phyloP scores from a whole-genome alignment of 2,329 filamentous ascomycete species.

The Aspergillus sp. region DNA sequence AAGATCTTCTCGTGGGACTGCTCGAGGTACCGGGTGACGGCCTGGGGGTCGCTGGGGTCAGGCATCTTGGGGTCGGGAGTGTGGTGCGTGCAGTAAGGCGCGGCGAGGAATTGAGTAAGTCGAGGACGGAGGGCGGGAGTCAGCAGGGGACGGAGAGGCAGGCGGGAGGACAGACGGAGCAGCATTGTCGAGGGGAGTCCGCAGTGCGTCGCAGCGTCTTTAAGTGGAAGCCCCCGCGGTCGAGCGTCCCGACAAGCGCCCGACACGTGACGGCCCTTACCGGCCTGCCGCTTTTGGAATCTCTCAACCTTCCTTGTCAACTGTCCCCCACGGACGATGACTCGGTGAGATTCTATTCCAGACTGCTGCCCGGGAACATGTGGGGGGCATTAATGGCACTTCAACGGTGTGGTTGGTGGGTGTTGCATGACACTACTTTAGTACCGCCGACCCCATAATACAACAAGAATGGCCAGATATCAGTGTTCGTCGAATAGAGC shows the following conservation, averaged over 20 bases:
- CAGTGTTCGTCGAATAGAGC: too few species aligned
- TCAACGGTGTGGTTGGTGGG: too few species aligned
- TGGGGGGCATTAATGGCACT: too few species aligned
- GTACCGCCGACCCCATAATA: too few species aligned
- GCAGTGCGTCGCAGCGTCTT: neutral
- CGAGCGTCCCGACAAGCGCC: neutral
- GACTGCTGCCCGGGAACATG: too few species aligned
- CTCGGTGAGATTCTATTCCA: too few species aligned
- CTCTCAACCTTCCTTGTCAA: neutral
- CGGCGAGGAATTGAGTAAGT: neutral
- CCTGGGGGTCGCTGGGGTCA: neutral
- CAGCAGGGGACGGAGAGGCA: neutral
- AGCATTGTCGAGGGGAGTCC: neutral
- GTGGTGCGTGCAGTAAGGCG: neutral
- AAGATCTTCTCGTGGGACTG: slow-evolving; percentile 67
- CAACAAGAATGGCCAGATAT: too few species aligned
- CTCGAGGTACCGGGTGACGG: slow-evolving; percentile 11
- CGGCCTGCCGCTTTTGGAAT: neutral
- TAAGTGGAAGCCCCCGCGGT: neutral
- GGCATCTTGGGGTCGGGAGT: neutral
- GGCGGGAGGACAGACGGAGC: neutral
- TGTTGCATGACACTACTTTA: too few species aligned
- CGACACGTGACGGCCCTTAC: slow-evolving; percentile 1
- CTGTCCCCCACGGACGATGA: too few species aligned
- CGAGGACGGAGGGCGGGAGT: neutral